Evolutionary conservation across 2,329 filamentous ascomycete genomes (phyloP), one percentile per base, ranked within the genome.

Genomic region (Penicillium sclerotiorum): DNA sequence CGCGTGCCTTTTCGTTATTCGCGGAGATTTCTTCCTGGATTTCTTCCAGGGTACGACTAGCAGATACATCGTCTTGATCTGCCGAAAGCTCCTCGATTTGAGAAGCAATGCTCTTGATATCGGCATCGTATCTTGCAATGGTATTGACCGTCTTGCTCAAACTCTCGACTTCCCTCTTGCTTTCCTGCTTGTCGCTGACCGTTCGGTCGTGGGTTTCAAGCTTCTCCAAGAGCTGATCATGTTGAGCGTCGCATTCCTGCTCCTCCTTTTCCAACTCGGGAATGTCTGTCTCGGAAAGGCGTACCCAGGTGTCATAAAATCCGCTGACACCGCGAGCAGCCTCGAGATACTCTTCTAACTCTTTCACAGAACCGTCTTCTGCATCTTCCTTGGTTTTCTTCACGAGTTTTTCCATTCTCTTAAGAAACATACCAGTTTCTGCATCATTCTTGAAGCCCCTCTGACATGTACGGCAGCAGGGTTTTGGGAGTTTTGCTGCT

Each of bases 391-490:
- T 67, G 7, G 76, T 74, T 52, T 78, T 78, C 42, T 72, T 70
- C 12, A 83, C 71, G 44, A 80, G 64, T n/a, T 65, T 69, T 50
- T 87, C 80, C 27, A 96, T 79, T 62, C 85, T 87, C 33, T 82
- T 78, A 42, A 85, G 74, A 53, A 95, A 77, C 4, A 79, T 45
- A 77, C 82, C n/a, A 79, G 84, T 56, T 81, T 85, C 61, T 81
- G 83, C 25, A 72, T 79, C 58, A 76, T 75, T 63, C 47, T 83
- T 70, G 66, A 96, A 91, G 4, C 78, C 70, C 45, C 90, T 83
- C 36, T 83, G 80, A 65, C 93, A 97, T 18, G 94, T 82, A 27
- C 84, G 80, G 67, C 93, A 97, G 37, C n/a, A n/a, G n/a, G n/a
- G 81, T 81, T 59, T 90, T 88, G 46, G 88, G 82, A 27, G 77